These are phyloP conservation scores for Endoconidiophora polonica DNA, from an alignment of 2,329 filamentous ascomycete genomes.

Conservation along the genomic window DNA sequence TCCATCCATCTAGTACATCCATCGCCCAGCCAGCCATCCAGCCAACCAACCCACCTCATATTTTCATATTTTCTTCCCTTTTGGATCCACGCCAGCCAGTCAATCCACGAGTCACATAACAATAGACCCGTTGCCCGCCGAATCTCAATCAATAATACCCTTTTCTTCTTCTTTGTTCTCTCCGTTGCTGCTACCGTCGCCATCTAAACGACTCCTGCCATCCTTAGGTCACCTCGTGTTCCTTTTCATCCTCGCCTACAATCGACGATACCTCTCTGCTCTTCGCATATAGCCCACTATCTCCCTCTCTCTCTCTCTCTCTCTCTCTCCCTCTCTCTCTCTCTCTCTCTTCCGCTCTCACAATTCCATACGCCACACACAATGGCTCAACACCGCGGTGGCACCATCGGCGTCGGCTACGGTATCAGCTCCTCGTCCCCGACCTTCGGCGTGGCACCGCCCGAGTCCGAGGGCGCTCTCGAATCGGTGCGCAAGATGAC, in stretches of 20 bases:
- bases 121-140: not conserved
- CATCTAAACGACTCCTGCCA: too few species aligned
- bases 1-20: not conserved
- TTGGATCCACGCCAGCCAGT: not conserved
- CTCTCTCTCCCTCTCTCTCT: slow-evolving; percentile 1
- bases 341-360: not conserved
- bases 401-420: slow-evolving; percentile 43
- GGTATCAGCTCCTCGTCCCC: slow-evolving; percentile 57
- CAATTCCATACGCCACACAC: not conserved
- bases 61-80: slow-evolving; percentile 6
- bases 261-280: not conserved
- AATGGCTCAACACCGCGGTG: slow-evolving; percentile 39
- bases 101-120: not conserved
- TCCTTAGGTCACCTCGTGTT: not conserved
- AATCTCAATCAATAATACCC: too few species aligned
- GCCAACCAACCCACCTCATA: not conserved
- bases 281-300: not conserved
- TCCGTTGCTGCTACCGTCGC: too few species aligned
- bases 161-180: too few species aligned
- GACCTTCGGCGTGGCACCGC: slow-evolving; percentile 47
- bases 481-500: slow-evolving; percentile 88
- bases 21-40: too few species aligned
- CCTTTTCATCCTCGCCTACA: not conserved
- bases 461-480: slow-evolving; percentile 52
- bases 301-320: not conserved